phyloP scores from a whole-genome alignment of 306 rosid species.

The Gastrolobium bilobum region DNA sequence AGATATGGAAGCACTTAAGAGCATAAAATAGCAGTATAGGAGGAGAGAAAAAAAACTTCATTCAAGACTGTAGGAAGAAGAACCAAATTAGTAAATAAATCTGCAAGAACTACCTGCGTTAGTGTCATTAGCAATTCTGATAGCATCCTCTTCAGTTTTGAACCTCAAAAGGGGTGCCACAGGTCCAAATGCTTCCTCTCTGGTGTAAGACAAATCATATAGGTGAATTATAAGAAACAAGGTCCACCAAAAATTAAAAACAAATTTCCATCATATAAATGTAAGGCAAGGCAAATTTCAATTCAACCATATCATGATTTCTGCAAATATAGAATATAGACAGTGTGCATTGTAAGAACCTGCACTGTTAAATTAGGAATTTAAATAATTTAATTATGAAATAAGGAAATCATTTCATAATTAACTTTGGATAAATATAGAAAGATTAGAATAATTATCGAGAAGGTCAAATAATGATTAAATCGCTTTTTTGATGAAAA shows the following conservation, averaged over 20 bases:
- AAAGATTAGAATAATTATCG: too few relatives aligned
- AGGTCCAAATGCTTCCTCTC: constrained; percentile 98
- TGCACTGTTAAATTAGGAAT: too few relatives aligned
- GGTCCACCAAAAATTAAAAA: not conserved
- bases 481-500: too few relatives aligned
- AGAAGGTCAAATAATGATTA: too few relatives aligned
- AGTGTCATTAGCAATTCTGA: constrained; percentile 83
- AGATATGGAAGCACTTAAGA: constrained; percentile 17
- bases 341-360: not conserved
- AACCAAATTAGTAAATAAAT: constrained; percentile 35
- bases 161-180: constrained; percentile 90
- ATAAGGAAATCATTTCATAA: too few relatives aligned
- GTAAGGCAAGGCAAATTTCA: constrained; percentile 14
- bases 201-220: constrained; percentile 49
- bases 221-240: constrained; percentile 24
- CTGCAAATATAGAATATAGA: constrained; percentile 17
- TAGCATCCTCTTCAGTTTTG: constrained; percentile 94
- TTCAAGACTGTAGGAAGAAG: not conserved
- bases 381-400: too few relatives aligned
- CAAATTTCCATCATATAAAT: not conserved
- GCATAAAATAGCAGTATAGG: not conserved
- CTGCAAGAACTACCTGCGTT: constrained; percentile 74
- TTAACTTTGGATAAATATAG: too few relatives aligned
- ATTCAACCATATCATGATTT: constrained; percentile 5
- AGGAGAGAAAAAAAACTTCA: not conserved